These are phyloP conservation scores for Trichoderma simmonsii DNA, from an alignment of 2,329 filamentous ascomycete species.

Conservation along the genomic window DNA sequence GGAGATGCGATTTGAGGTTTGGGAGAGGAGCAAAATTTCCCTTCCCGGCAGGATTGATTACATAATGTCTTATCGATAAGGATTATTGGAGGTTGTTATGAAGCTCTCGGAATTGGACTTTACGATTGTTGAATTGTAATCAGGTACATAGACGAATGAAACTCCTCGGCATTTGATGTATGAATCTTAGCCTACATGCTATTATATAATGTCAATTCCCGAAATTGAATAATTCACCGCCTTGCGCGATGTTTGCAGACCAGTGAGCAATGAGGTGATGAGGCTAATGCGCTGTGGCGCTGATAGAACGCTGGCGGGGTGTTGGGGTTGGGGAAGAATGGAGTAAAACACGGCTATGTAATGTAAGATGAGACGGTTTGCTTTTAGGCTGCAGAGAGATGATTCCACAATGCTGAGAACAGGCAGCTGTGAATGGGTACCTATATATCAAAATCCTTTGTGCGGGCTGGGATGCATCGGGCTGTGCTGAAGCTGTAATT, in stretches of 20 bases:
- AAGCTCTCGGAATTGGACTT: background rate
- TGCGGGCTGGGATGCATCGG: background rate
- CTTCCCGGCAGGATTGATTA: constrained; percentile 5
- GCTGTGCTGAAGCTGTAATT: background rate
- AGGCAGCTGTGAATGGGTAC: background rate
- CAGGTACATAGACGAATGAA: background rate
- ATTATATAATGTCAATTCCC: background rate
- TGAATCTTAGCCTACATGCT: background rate
- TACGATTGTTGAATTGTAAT: background rate
- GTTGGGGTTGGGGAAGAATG: background rate
- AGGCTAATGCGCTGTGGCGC: background rate
- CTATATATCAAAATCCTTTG: background rate
- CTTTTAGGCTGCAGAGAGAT: background rate
- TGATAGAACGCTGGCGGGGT: background rate
- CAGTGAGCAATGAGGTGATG: background rate
- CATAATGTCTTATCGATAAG: constrained; percentile 11
- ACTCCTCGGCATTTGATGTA: background rate
- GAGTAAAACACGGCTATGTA: background rate
- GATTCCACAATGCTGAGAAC: background rate
- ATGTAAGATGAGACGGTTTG: background rate
- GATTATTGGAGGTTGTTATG: background rate
- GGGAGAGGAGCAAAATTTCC: constrained; percentile 13
- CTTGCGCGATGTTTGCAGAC: background rate
- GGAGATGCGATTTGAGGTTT: constrained; percentile 11
- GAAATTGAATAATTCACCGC: background rate